These are phyloP conservation scores for Huntiella bhutanensis DNA, from an alignment of 2,329 filamentous ascomycete species.

Conservation along the genomic window DNA sequence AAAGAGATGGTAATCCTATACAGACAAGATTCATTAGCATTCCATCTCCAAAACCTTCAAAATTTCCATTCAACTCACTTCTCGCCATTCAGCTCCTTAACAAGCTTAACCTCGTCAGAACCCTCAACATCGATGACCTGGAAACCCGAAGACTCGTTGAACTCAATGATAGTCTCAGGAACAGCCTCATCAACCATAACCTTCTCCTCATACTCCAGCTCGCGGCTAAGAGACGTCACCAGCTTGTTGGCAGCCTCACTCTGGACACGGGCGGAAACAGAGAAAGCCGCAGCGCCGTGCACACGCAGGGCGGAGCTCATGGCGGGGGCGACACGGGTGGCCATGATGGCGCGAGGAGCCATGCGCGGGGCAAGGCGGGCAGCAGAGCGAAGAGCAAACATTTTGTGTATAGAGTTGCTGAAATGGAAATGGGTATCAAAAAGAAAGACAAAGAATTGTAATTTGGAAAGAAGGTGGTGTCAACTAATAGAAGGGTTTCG, in stretches of 20 bases:
- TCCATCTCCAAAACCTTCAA: constrained; percentile 4
- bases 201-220: constrained; percentile 68
- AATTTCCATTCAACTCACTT: constrained; percentile 37
- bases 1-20: constrained; percentile 55
- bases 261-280: constrained; percentile 24
- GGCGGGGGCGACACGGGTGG: constrained; percentile 4
- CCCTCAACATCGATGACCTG: constrained; percentile 67
- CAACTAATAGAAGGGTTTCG: neutral
- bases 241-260: constrained; percentile 39
- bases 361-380: constrained; percentile 49
- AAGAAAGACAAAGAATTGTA: no score
- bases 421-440: neutral
- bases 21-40: constrained; percentile 4
- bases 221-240: constrained; percentile 53
- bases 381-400: constrained; percentile 51
- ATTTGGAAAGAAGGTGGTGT: neutral
- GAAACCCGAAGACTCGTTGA: constrained; percentile 70
- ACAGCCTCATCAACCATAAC: constrained; percentile 54
- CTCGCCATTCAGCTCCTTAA: constrained; percentile 70
- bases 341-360: constrained; percentile 17
- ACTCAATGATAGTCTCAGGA: constrained; percentile 66
- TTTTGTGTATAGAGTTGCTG: constrained; percentile 18
- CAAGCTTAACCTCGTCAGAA: constrained; percentile 72
- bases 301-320: constrained; percentile 22
- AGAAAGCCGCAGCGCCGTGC: constrained; percentile 20